Conservation (phyloP, 1,284 basidiomycete genomes). For the Cutaneotrichosporon curvatum region DNA sequence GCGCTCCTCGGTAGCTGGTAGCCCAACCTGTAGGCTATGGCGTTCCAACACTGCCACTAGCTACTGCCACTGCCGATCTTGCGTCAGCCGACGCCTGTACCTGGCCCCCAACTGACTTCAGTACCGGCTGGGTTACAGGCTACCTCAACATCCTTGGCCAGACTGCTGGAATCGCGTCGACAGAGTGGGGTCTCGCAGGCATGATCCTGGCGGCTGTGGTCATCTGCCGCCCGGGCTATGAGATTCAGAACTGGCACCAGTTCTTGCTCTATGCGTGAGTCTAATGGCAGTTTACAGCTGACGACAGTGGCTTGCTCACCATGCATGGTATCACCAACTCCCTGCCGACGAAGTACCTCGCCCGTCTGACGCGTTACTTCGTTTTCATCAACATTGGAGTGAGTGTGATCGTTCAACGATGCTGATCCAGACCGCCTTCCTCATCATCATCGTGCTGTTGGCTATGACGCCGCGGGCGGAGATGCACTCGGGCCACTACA, state of each 20-base stretch:
- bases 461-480: conserved; percentile 66
- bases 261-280: no score
- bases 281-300: conserved; percentile 44
- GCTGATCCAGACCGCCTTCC: conserved; percentile 36
- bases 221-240: conserved; percentile 36
- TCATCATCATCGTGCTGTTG: conserved; percentile 74
- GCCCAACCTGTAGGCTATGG: no score
- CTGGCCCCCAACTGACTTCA: no score
- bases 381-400: conserved; percentile 54
- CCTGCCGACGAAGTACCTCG: conserved; percentile 70
- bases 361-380: conserved; percentile 68
- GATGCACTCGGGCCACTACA: conserved; percentile 71
- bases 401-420: neutral
- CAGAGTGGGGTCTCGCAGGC: conserved; percentile 72
- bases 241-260: no score
- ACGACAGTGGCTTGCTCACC: conserved; percentile 54
- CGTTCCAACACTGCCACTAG: no score
- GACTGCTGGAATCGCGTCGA: conserved; percentile 46
- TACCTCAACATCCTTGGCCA: conserved; percentile 77
- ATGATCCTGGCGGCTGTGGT: conserved; percentile 64
- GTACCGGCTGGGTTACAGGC: conserved; percentile 56
- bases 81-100: no score
- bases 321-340: conserved; percentile 67
- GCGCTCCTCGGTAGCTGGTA: no score
- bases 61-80: no score